Conservation (phyloP, 1,139 yeast genomes). For the Saccharomycopsis crataegensis region DNA sequence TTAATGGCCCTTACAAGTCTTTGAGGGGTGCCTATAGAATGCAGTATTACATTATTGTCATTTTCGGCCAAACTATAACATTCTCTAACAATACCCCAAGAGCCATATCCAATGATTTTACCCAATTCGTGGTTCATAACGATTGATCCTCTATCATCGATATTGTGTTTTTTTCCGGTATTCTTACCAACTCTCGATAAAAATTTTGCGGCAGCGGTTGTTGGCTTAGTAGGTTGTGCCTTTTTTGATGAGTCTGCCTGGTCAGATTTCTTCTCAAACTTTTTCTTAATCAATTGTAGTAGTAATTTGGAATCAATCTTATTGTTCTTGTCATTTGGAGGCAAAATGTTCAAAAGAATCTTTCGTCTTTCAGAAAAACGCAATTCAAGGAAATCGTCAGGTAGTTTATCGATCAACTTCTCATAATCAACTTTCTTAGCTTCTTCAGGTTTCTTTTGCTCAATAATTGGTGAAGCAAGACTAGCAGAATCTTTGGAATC, state of each 20-base stretch:
- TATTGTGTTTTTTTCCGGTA: constrained; percentile 21
- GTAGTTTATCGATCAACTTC: constrained; percentile 38
- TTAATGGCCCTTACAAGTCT: constrained; percentile 64
- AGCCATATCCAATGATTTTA: constrained; percentile 81
- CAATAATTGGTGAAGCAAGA: not conserved
- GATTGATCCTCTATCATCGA: constrained; percentile 55
- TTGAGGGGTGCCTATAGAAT: constrained; percentile 21
- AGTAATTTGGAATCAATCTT: constrained; percentile 17
- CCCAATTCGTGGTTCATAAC: constrained; percentile 60
- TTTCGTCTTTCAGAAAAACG: constrained; percentile 67
- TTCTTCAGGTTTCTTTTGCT: not conserved
- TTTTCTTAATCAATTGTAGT: constrained; percentile 14
- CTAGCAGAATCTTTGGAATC: not conserved
- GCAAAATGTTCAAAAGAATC: constrained; percentile 48
- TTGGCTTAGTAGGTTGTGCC: not conserved
- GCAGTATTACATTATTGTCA: constrained; percentile 1
- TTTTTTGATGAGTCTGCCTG: not conserved
- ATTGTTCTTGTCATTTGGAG: constrained; percentile 24
- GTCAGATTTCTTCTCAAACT: constrained; percentile 26
- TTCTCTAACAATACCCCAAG: constrained; percentile 87
- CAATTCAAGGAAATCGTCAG: constrained; percentile 52
- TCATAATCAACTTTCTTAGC: constrained; percentile 27
- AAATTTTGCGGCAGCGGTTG: constrained; percentile 23
- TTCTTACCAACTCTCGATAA: constrained; percentile 23
- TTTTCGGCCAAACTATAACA: constrained; percentile 35